Evolutionary conservation across 192 early-diverging fungal genomes (phyloP), one percentile per base, ranked within the genome.

Genomic region (Linnemannia zychae): DNA sequence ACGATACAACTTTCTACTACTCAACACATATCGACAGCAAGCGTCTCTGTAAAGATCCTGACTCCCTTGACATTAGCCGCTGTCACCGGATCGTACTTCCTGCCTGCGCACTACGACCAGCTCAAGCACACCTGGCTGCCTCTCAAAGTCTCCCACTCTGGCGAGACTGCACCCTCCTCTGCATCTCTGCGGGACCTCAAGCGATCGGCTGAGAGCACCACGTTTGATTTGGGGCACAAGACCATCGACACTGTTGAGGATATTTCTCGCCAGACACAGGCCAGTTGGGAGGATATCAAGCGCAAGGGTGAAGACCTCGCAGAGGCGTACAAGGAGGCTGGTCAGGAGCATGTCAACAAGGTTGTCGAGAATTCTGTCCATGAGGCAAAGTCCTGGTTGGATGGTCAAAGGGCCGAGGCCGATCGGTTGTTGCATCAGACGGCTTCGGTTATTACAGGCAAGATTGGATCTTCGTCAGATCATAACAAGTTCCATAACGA

Each of bases 41-140:
- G 77, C 44, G 48, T 68, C 15, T 48, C 73, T 1, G 78, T 85
- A 60, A 85, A 79, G 67, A 57, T 85, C 46, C 12, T 85, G 47
- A 85, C 77, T 38, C 83, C 83, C 2, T 50, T 85, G 47, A 65
- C 74, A 3, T 44, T 85, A 5, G 83, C 67, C 37, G 78, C 83
- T 17, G 48, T 67, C 16, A 33, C 74, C 2, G 78, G 83, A 31
- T 16, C 53, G 38, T 85, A 85, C 50, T 85, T 85, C 65, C 67
- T 85, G 9, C 83, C 83, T 0, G 74, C 70, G 1, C 83, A 85
- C 48, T 48, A 74, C 2, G 65, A 72, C 6, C 34, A 71, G 15
- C 15, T 85, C 47, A 79, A 67, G 36, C 37, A 31, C 44, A 40
- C 38, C 4, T 46, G 31, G 28, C 24, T 17, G 15, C 36, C n/a